These are phyloP conservation scores for Stipa capillata DNA, from an alignment of 176 grass and related monocot species.

Conservation along the genomic window DNA sequence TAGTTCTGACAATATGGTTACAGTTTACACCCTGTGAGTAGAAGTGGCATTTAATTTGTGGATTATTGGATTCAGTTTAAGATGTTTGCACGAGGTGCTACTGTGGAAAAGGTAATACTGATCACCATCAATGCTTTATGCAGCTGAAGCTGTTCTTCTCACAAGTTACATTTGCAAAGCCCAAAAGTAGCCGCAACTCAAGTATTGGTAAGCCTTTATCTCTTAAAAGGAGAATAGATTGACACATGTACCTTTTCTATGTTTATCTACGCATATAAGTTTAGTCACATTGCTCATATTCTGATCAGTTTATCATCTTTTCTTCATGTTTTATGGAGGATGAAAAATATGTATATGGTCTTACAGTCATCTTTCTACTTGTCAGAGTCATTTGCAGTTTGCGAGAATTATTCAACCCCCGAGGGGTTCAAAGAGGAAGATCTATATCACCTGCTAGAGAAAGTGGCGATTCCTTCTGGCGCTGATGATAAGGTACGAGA, in stretches of 20 bases:
- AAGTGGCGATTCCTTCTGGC: constrained; percentile 75
- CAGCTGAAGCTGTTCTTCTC: too few relatives aligned
- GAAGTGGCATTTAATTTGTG: not conserved
- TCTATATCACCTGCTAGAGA: too few relatives aligned
- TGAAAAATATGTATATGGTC: not conserved
- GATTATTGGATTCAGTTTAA: too few relatives aligned
- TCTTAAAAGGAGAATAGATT: too few relatives aligned
- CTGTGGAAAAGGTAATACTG: not conserved
- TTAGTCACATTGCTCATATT: not conserved
- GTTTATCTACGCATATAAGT: not conserved
- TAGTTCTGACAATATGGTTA: too few relatives aligned
- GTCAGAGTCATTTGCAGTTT: constrained; percentile 66
- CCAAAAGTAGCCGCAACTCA: too few relatives aligned
- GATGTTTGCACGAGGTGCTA: not conserved
- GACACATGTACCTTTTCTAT: not conserved
- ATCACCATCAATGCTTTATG: too few relatives aligned
- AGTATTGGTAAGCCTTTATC: too few relatives aligned
- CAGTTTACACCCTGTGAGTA: not conserved
- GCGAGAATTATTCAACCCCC: constrained; percentile 73
- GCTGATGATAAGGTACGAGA: constrained; percentile 14
- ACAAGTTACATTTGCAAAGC: too few relatives aligned
- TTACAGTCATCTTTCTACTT: not conserved
- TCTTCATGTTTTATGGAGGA: not conserved
- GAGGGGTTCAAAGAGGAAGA: too few relatives aligned
- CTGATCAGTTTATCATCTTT: not conserved